These are phyloP conservation scores for Kwoniella newhampshirensis DNA, from an alignment of 768 basidiomycete genomes.

Conservation along the genomic window DNA sequence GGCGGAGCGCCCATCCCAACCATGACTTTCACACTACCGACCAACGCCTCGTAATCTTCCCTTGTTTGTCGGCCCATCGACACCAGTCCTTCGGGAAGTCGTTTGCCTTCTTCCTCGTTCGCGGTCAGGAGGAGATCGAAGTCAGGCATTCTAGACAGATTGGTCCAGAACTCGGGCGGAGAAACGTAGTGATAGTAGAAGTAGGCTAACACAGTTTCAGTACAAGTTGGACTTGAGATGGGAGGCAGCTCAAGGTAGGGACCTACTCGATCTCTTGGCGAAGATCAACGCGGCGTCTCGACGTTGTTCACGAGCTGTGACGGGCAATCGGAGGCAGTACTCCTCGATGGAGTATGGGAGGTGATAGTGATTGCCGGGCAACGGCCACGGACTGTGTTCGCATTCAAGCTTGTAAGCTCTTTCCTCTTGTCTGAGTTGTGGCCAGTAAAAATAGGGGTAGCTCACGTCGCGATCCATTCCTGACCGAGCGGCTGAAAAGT, in stretches of 20 bases:
- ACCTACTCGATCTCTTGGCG: conserved; percentile 44
- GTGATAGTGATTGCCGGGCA: conserved; percentile 42
- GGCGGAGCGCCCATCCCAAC: conserved; percentile 47
- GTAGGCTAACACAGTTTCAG: conserved; percentile 28
- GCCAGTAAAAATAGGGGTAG: too few relatives aligned
- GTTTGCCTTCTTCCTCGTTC: conserved; percentile 33
- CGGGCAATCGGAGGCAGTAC: conserved; percentile 34
- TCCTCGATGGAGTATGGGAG: conserved; percentile 51
- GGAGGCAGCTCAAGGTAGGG: not conserved
- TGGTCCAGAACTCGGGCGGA: conserved; percentile 35
- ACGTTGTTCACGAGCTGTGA: conserved; percentile 30
- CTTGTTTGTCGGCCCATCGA: conserved; percentile 30
- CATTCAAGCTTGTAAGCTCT: not conserved
- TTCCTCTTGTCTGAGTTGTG: too few relatives aligned
- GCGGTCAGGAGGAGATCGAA: conserved; percentile 39
- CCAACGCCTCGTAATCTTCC: conserved; percentile 37
- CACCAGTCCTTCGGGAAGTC: conserved; percentile 43
- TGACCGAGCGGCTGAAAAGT: conserved; percentile 47
- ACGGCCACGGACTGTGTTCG: conserved; percentile 38
- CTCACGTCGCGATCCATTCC: conserved; percentile 47
- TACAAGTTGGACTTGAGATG: not conserved
- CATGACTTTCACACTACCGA: conserved; percentile 42
- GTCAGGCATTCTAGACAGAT: conserved; percentile 18
- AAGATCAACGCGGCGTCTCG: conserved; percentile 40
- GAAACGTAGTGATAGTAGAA: conserved; percentile 35